Base-by-base conservation (phyloP, 208 protist species). In the Leishmania martiniquensis region DNA sequence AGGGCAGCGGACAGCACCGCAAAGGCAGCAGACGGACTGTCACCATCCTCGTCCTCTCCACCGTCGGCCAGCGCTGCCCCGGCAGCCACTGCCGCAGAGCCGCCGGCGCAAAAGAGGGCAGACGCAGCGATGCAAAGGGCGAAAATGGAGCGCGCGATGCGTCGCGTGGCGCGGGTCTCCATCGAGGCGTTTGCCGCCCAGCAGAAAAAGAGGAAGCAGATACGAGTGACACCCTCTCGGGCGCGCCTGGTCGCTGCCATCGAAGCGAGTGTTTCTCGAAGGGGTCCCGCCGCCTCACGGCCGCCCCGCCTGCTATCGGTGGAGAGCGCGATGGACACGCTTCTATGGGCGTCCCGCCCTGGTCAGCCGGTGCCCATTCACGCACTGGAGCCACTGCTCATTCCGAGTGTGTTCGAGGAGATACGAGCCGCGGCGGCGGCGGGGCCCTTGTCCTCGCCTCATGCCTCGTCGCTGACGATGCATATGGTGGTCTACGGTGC, bases 401-500 rank as follows among this genome's bases (percentile, higher is more conserved):
- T 47, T 59, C 7, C 52, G 13, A 17, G 32, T 22, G 62, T 72
- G 13, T 78, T 70, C 2, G 60, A 47, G 20, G 63, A 49, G 25
- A 69, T 86, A n/a, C 49, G 51, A 60, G 37, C 22, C 4, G 72
- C 65, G 1, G 70, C 82, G 13, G 37, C 60, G 6, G 69, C 47
- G 6, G 45, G 39, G 17, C 1, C 22, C 5, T 32, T 42, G 42
- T 12, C 34, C 13, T 12, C 42, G 42, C n/a, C 73, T 51, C n/a
- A 29, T 17, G 25, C 65, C 25, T 34, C 39, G 7, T 25, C 42
- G 22, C 65, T 69, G 10, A 51, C 65, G 52, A 44, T 86, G 29
- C 83, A 82, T 66, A 67, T 65, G 6, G 63, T 86, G 4, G 83
- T 86, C 6, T 86, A 86, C 62, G 47, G 63, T 12, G 76, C 57